phyloP scores from a whole-genome alignment of 352 stramenopile genomes.

The Globisporangium megalacanthum region DNA sequence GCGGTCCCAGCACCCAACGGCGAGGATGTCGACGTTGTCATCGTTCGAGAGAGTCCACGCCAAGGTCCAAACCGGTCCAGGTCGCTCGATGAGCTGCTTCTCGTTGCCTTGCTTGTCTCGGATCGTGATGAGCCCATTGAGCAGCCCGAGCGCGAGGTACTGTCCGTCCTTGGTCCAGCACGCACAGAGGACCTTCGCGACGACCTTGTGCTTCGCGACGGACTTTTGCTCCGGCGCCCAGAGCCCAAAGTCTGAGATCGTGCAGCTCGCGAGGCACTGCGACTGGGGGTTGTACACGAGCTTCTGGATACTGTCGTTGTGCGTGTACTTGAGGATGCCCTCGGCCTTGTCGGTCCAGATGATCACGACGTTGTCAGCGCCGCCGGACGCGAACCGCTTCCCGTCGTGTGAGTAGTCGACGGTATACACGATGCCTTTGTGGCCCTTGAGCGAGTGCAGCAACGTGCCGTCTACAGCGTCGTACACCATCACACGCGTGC shows the following conservation, averaged over 20 bases:
- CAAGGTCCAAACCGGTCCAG: conserved; percentile 83
- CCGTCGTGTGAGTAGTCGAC: conserved; percentile 90
- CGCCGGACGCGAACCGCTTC: conserved; percentile 90
- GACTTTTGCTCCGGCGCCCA: conserved; percentile 92
- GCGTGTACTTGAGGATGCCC: conserved; percentile 95
- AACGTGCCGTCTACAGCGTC: conserved; percentile 86
- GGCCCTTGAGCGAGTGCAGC: conserved; percentile 88
- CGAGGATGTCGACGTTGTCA: conserved; percentile 82
- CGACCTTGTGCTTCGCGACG: conserved; percentile 93
- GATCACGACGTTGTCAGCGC: conserved; percentile 94
- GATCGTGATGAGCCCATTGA: conserved; percentile 90
- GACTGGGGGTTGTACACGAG: conserved; percentile 91
- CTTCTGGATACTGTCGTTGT: conserved; percentile 92
- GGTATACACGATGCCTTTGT: conserved; percentile 90
- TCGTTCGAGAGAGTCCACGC: conserved; percentile 79
- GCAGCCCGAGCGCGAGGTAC: conserved; percentile 87
- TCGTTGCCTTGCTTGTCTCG: conserved; percentile 89
- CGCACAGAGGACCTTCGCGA: conserved; percentile 90
- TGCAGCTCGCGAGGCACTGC: conserved; percentile 91
- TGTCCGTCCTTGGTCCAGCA: conserved; percentile 91
- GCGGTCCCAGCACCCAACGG: conserved; percentile 93
- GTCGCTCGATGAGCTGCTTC: conserved; percentile 87
- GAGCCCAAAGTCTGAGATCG: conserved; percentile 92
- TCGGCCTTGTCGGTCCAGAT: conserved; percentile 95
- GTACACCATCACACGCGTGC: conserved; percentile 92